Conservation (phyloP, 2,329 filamentous ascomycete species). For the Botryotinia globosa region DNA sequence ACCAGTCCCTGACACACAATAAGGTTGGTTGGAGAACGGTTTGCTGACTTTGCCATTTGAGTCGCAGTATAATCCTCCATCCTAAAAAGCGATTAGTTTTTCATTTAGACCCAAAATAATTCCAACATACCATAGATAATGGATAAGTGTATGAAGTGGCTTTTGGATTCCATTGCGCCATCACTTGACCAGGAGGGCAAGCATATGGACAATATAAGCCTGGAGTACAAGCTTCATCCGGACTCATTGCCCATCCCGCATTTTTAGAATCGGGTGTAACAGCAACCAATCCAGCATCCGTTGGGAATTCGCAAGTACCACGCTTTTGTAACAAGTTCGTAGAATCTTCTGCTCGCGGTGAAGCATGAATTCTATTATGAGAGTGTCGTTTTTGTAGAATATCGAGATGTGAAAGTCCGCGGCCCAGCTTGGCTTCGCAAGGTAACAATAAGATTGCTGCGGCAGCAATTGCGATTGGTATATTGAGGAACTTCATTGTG, state of each 20-base stretch:
- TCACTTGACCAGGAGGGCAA: slow-evolving; percentile 71
- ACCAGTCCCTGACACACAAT: slow-evolving; percentile 69
- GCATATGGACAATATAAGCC: slow-evolving; percentile 74
- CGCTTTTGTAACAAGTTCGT: slow-evolving; percentile 33
- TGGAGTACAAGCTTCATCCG: slow-evolving; percentile 65
- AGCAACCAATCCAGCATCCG: slow-evolving; percentile 61
- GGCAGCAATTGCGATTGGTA: slow-evolving; percentile 51
- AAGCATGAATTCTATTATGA: slow-evolving; percentile 32
- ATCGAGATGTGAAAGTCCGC: slow-evolving; percentile 32
- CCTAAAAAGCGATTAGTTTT: slow-evolving; percentile 45
- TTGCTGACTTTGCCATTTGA: slow-evolving; percentile 62
- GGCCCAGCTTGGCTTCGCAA: slow-evolving; percentile 33
- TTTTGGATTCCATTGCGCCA: slow-evolving; percentile 73
- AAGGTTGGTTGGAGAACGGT: slow-evolving; percentile 64
- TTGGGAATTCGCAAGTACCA: slow-evolving; percentile 61
- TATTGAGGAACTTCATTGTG: slow-evolving; percentile 53
- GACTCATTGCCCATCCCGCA: slow-evolving; percentile 77
- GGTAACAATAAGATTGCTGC: slow-evolving; percentile 45
- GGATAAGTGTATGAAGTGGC: slow-evolving; percentile 66
- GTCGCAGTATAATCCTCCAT: slow-evolving; percentile 73
- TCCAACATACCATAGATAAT: slow-evolving; percentile 63
- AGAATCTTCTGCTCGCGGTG: slow-evolving; percentile 28
- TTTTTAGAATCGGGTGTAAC: slow-evolving; percentile 64
- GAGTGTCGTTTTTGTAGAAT: slow-evolving; percentile 31
- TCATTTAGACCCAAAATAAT: not conserved